Conservation (phyloP, 495 filamentous ascomycete genomes). For the Darksidea phi region DNA sequence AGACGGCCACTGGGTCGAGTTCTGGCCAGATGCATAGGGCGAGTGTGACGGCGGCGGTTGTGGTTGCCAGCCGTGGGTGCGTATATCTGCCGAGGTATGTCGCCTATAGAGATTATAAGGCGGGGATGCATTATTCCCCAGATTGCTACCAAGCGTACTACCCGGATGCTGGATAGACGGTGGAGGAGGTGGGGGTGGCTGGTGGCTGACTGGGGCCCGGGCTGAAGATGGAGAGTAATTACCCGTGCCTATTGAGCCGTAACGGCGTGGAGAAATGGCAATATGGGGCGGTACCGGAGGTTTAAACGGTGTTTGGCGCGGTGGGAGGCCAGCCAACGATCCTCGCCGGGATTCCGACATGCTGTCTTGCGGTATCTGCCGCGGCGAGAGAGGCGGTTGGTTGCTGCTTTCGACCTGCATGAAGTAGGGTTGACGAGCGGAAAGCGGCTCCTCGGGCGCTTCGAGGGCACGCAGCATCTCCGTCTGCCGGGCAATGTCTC, state of each 20-base stretch:
- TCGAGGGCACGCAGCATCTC: conserved; percentile 71
- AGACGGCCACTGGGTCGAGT: conserved; percentile 78
- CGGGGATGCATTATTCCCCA: conserved; percentile 72
- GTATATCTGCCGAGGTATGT: conserved; percentile 95
- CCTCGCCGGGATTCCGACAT: conserved; percentile 66
- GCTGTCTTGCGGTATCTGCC: conserved; percentile 76
- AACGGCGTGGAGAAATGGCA: conserved; percentile 74
- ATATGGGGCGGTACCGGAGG: conserved; percentile 78
- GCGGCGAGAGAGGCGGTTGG: conserved; percentile 84
- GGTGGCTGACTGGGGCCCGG: conserved; percentile 53
- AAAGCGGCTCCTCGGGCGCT: conserved; percentile 70
- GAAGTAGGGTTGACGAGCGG: conserved; percentile 74
- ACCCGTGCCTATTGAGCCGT: conserved; percentile 75
- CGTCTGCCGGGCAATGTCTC: conserved; percentile 79
- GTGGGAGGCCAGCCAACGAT: conserved; percentile 44
- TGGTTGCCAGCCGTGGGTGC: conserved; percentile 81
- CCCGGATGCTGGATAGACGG: conserved; percentile 63
- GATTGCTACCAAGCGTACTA: conserved; percentile 24
- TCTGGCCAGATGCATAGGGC: conserved; percentile 70
- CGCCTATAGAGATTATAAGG: conserved; percentile 75
- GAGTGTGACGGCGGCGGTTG: conserved; percentile 50
- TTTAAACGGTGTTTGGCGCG: conserved; percentile 60
- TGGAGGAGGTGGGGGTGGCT: conserved; percentile 67
- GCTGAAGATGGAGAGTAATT: conserved; percentile 58
- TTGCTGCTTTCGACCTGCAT: conserved; percentile 64